phyloP scores from a whole-genome alignment of 2,329 filamentous ascomycete genomes.

The Xenoacremonium recifei region DNA sequence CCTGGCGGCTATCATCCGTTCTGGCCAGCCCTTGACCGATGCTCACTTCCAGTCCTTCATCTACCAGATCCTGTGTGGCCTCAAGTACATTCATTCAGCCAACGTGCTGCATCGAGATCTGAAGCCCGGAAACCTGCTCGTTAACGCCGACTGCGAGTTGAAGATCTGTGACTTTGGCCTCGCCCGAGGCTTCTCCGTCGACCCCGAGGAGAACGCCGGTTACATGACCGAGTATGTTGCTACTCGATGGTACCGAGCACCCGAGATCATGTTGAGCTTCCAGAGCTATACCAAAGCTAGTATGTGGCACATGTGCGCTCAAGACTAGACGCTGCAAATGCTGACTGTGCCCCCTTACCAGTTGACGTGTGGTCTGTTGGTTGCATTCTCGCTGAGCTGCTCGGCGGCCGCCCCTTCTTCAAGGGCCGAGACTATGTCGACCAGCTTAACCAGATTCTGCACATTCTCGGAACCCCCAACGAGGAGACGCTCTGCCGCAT shows the following conservation, averaged over 20 bases:
- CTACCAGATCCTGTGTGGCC: conserved; percentile 97
- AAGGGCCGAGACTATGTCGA: conserved; percentile 99
- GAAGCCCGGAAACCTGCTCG: conserved; percentile 94
- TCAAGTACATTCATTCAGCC: conserved; percentile 99
- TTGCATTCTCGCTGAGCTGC: conserved; percentile 93
- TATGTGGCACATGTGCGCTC: conserved; percentile 68
- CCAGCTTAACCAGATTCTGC: conserved; percentile 97
- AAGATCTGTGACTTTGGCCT: conserved; percentile 99
- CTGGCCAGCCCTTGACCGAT: conserved; percentile 93
- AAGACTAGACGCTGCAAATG: too few species aligned
- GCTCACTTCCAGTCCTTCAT: conserved; percentile 99
- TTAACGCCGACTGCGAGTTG: conserved; percentile 98
- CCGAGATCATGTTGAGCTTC: conserved; percentile 99
- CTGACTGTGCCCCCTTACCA: conserved; percentile 45
- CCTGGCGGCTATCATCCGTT: conserved; percentile 94
- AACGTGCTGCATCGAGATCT: conserved; percentile 96
- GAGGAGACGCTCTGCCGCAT: conserved; percentile 93
- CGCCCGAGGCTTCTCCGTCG: conserved; percentile 92
- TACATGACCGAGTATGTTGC: conserved; percentile 99
- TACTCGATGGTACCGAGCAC: conserved; percentile 91
- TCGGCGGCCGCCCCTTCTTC: conserved; percentile 97
- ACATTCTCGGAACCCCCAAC: conserved; percentile 95
- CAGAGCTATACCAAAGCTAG: conserved; percentile 99
- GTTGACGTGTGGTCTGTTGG: conserved; percentile 99
- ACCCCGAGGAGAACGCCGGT: conserved; percentile 96